A percentile compares a stretch with the other conserved stretches of the same genome.
phyloP scores from a whole-genome alignment of 768 basidiomycete species.

The Hemileccinum rubropunctum region DNA sequence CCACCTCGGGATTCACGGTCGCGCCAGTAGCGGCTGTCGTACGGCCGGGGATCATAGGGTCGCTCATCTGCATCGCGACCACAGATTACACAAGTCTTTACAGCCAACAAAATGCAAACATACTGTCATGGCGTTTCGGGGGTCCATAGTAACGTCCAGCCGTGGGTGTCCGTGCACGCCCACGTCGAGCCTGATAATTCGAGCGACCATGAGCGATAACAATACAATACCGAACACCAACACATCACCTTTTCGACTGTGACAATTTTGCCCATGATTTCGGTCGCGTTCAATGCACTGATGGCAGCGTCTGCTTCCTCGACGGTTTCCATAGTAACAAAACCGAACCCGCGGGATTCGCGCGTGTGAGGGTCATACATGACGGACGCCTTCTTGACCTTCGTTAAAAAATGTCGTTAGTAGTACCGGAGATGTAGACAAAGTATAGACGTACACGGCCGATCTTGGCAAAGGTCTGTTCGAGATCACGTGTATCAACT shows the following conservation, averaged over 20 bases:
- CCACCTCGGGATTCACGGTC: slow-evolving; percentile 55
- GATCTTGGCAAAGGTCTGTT: slow-evolving; percentile 83
- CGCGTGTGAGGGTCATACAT: slow-evolving; percentile 72
- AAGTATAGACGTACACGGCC: slow-evolving; percentile 60
- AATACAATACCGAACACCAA: neutral
- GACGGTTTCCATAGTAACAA: slow-evolving; percentile 78
- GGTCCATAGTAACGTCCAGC: slow-evolving; percentile 95
- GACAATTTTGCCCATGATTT: slow-evolving; percentile 83
- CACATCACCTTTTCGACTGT: slow-evolving; percentile 77
- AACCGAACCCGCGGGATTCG: slow-evolving; percentile 80
- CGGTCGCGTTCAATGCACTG: slow-evolving; percentile 76
- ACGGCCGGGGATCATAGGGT: slow-evolving; percentile 89
- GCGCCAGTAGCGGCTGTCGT: slow-evolving; percentile 82
- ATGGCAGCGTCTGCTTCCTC: slow-evolving; percentile 95
- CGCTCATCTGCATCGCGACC: slow-evolving; percentile 56
- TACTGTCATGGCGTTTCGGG: slow-evolving; percentile 74
- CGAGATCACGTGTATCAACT: slow-evolving; percentile 82
- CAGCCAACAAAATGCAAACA: slow-evolving; percentile 17
- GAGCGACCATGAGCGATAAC: slow-evolving; percentile 4
- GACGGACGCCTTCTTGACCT: slow-evolving; percentile 65
- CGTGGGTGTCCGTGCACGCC: slow-evolving; percentile 87
- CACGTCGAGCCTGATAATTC: slow-evolving; percentile 72
- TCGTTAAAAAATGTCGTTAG: slow-evolving; percentile 4
- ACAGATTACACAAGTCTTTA: neutral
- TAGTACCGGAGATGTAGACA: neutral